These are phyloP conservation scores for Penicillium thymicola DNA, from an alignment of 2,329 filamentous ascomycete species.

Conservation along the genomic window DNA sequence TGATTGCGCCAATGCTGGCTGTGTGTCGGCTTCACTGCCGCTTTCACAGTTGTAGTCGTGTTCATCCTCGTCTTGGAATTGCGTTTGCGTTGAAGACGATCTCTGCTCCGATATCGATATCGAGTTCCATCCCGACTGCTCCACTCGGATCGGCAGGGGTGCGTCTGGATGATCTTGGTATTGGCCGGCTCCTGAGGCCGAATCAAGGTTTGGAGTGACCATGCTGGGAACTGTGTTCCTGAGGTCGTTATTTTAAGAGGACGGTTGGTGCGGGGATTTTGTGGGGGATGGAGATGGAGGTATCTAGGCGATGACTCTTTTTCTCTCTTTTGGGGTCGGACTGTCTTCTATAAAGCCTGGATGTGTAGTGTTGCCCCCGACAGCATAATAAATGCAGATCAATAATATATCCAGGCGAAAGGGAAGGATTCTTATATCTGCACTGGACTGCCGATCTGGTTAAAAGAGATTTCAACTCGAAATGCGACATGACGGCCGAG, in stretches of 20 bases:
- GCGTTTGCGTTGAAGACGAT: background rate
- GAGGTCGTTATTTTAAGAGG: constrained; percentile 1
- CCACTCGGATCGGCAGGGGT: constrained; percentile 10
- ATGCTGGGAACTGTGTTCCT: background rate
- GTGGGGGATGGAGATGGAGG: background rate
- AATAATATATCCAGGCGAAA: background rate
- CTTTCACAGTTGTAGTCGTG: constrained; percentile 2
- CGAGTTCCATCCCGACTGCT: background rate
- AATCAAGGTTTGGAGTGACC: background rate
- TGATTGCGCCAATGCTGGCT: constrained; percentile 11
- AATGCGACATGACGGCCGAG: background rate
- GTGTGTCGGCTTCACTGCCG: background rate
- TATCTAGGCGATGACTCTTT: background rate
- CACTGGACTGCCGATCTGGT: background rate
- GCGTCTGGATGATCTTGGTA: constrained; percentile 18
- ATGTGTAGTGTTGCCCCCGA: background rate
- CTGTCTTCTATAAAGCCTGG: background rate
- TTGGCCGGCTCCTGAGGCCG: background rate
- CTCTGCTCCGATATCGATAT: background rate
- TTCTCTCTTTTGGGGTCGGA: background rate
- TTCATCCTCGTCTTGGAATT: background rate
- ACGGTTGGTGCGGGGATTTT: constrained; percentile 2
- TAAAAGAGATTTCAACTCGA: background rate
- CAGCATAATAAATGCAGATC: background rate
- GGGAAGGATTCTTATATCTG: background rate